Conservation (phyloP, 2,329 filamentous ascomycete genomes). For the Hysterium pulicare region DNA sequence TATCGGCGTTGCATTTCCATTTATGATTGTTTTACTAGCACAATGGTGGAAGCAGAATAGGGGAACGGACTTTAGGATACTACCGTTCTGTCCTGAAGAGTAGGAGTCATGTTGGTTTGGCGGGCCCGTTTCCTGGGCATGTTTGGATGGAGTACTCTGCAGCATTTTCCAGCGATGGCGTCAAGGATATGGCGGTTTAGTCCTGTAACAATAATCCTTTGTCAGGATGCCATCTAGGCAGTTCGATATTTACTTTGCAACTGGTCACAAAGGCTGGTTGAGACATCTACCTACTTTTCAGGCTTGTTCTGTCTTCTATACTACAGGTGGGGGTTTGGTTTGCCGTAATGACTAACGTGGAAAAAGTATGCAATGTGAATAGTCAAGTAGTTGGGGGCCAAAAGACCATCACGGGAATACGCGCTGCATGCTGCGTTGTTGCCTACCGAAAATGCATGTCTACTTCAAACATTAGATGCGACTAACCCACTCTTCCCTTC, state of each 20-base stretch:
- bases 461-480: no score
- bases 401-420: no score
- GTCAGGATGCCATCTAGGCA: neutral
- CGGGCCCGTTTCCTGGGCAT: neutral
- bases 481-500: no score
- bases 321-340: no score
- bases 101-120: neutral
- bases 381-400: no score
- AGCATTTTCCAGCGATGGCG: constrained; percentile 23
- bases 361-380: no score
- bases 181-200: constrained; percentile 1
- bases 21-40: neutral
- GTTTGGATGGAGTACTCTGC: constrained; percentile 8
- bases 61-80: neutral
- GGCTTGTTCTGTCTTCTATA: no score
- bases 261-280: neutral
- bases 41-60: neutral
- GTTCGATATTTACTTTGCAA: neutral
- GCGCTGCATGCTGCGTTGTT: no score
- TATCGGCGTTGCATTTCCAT: neutral
- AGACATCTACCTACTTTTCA: no score
- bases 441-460: no score
- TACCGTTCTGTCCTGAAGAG: neutral
- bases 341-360: no score
- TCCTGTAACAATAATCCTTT: neutral